phyloP scores from a whole-genome alignment of 495 filamentous ascomycete genomes.

The Tricharina praecox region DNA sequence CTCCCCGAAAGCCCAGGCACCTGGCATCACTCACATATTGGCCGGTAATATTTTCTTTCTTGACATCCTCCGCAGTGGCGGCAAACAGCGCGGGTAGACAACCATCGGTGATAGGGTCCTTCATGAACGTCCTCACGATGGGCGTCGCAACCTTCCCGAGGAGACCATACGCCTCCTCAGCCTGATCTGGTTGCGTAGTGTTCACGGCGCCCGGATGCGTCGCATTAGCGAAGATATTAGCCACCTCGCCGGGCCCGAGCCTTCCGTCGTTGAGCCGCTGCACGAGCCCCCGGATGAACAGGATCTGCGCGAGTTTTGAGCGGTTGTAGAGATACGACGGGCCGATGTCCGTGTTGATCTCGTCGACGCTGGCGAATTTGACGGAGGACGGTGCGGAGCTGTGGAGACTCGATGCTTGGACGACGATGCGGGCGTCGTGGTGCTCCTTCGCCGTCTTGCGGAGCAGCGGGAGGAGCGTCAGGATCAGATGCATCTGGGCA shows the following conservation, averaged over 20 bases:
- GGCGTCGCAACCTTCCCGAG: slow-evolving; percentile 30
- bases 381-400: slow-evolving; percentile 31
- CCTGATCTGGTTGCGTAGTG: slow-evolving; percentile 38
- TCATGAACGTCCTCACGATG: slow-evolving; percentile 33
- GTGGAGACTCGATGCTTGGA: slow-evolving; percentile 41
- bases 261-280: slow-evolving; percentile 26
- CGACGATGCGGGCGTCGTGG: slow-evolving; percentile 32
- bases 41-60: slow-evolving; percentile 33
- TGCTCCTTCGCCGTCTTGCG: slow-evolving; percentile 26
- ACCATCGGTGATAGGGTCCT: slow-evolving; percentile 34
- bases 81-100: slow-evolving; percentile 36
- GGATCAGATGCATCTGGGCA: slow-evolving; percentile 29
- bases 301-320: slow-evolving; percentile 39
- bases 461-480: slow-evolving; percentile 30
- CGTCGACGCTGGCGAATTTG: slow-evolving; percentile 33
- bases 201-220: slow-evolving; percentile 36
- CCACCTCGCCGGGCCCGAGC: slow-evolving; percentile 25
- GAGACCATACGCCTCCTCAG: slow-evolving; percentile 36
- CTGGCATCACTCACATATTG: slow-evolving; percentile 29
- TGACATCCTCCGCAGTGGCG: slow-evolving; percentile 32
- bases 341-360: slow-evolving; percentile 41
- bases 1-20: neutral
- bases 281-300: slow-evolving; percentile 31
- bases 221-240: slow-evolving; percentile 32
- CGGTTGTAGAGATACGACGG: slow-evolving; percentile 37